Conservation (phyloP, 805 yeast species). For the Candida insectalens region DNA sequence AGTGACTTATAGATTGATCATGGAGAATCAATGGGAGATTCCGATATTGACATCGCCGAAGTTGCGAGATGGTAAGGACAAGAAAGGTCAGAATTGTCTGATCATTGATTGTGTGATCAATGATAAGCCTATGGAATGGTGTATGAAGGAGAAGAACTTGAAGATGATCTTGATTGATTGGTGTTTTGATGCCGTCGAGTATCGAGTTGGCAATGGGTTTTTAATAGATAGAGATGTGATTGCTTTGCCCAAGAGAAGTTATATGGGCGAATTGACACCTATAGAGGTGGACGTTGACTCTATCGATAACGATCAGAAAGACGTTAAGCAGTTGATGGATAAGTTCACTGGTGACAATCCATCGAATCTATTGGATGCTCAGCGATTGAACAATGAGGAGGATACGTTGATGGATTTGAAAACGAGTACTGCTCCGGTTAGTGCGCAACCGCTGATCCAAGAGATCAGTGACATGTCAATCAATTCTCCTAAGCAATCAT, state of each 20-base stretch:
- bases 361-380: slow-evolving; percentile 33
- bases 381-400: slow-evolving; percentile 15
- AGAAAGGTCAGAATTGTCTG: slow-evolving; percentile 52
- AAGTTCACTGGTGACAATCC: slow-evolving; percentile 33
- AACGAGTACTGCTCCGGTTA: neutral
- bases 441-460: slow-evolving; percentile 39
- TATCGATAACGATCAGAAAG: slow-evolving; percentile 27
- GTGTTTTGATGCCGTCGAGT: slow-evolving; percentile 73
- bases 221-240: slow-evolving; percentile 51
- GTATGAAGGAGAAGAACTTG: slow-evolving; percentile 46
- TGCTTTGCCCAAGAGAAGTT: slow-evolving; percentile 58
- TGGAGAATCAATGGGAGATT: slow-evolving; percentile 73
- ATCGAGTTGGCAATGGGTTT: slow-evolving; percentile 17
- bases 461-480: slow-evolving; percentile 33
- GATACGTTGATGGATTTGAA: slow-evolving; percentile 2
- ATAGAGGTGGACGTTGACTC: slow-evolving; percentile 33
- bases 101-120: slow-evolving; percentile 79
- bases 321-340: slow-evolving; percentile 19
- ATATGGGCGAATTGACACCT: slow-evolving; percentile 55
- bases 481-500: neutral
- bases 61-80: slow-evolving; percentile 46
- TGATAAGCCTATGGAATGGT: slow-evolving; percentile 51
- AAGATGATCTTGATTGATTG: slow-evolving; percentile 67
- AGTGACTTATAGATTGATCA: slow-evolving; percentile 50
- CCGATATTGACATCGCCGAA: slow-evolving; percentile 66